These are phyloP conservation scores for Suhomyces chickasaworum DNA, from an alignment of 1,139 yeast genomes.

Conservation along the genomic window DNA sequence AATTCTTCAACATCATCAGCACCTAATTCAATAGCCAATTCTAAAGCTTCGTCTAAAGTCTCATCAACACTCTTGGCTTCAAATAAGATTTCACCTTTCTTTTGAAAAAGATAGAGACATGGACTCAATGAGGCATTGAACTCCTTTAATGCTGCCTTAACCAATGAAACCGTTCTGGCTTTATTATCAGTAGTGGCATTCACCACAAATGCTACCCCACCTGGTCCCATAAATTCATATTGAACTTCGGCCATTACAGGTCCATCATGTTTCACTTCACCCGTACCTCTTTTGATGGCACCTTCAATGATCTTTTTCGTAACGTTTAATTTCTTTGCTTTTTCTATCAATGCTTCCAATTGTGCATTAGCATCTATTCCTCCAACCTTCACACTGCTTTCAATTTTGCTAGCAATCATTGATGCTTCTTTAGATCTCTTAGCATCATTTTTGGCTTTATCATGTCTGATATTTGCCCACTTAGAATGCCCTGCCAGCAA, in stretches of 20 bases:
- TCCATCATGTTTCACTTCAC: slow-evolving; percentile 44
- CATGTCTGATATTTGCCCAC: slow-evolving; percentile 95
- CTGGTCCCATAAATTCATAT: slow-evolving; percentile 95
- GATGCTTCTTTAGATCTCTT: slow-evolving; percentile 70
- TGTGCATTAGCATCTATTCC: slow-evolving; percentile 68
- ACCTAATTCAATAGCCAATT: slow-evolving; percentile 74
- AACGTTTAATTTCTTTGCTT: slow-evolving; percentile 76
- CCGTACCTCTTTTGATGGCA: slow-evolving; percentile 84
- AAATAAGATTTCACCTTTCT: slow-evolving; percentile 70
- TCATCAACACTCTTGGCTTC: slow-evolving; percentile 41
- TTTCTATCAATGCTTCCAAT: slow-evolving; percentile 72
- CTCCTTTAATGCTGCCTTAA: slow-evolving; percentile 76
- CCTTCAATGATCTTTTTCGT: slow-evolving; percentile 82
- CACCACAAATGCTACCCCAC: slow-evolving; percentile 81
- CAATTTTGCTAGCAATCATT: slow-evolving; percentile 70
- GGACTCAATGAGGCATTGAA: slow-evolving; percentile 74
- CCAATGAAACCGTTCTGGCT: slow-evolving; percentile 73
- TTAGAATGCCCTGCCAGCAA: slow-evolving; percentile 76
- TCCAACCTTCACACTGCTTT: slow-evolving; percentile 64
- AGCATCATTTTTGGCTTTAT: slow-evolving; percentile 91
- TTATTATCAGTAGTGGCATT: slow-evolving; percentile 90
- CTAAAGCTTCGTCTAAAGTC: slow-evolving; percentile 65
- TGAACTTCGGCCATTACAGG: slow-evolving; percentile 43
- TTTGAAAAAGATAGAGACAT: slow-evolving; percentile 72
- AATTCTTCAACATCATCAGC: slow-evolving; percentile 76